Percentiles rank a stretch among this genome's conserved stretches.
Evolutionary conservation across 1,139 yeast genomes (phyloP).

Genomic region (Pichiaceae sp.): DNA sequence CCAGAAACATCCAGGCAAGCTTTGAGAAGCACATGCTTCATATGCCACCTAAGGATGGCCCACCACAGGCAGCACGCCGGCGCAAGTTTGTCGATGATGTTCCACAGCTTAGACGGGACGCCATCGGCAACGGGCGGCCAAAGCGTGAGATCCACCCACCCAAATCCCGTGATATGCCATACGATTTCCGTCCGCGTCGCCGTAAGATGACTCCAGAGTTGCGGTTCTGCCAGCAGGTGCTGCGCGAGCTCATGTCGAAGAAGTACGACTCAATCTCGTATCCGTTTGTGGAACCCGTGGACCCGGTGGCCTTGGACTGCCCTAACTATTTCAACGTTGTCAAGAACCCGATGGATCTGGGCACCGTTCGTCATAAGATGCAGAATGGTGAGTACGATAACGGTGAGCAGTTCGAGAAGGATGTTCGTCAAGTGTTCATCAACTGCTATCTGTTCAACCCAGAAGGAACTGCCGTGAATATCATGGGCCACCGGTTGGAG

Average conservation of each 20-base stretch:
- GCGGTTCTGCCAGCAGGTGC: slow-evolving; percentile 72
- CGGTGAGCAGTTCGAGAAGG: slow-evolving; percentile 81
- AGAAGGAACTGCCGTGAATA: slow-evolving; percentile 88
- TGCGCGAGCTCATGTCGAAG: slow-evolving; percentile 76
- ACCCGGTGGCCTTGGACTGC: slow-evolving; percentile 86
- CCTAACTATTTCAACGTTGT: slow-evolving; percentile 83
- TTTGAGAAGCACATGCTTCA: slow-evolving; percentile 90
- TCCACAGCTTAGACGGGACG: slow-evolving; percentile 54
- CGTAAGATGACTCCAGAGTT: slow-evolving; percentile 89
- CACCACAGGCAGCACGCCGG: slow-evolving; percentile 20
- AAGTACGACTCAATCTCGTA: slow-evolving; percentile 79
- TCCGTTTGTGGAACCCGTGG: slow-evolving; percentile 92
- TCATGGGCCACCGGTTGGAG: slow-evolving; percentile 91
- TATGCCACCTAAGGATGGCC: slow-evolving; percentile 74
- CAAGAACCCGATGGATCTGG: slow-evolving; percentile 91
- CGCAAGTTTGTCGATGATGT: slow-evolving; percentile 30
- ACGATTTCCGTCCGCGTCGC: slow-evolving; percentile 82
- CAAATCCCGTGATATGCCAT: slow-evolving; percentile 86
- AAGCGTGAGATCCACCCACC: slow-evolving; percentile 97
- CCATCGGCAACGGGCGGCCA: slow-evolving; percentile 56
- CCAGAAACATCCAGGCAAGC: slow-evolving; percentile 77
- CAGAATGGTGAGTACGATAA: slow-evolving; percentile 82
- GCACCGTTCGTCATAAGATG: slow-evolving; percentile 73
- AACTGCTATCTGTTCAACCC: slow-evolving; percentile 94
- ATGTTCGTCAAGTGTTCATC: slow-evolving; percentile 71